These are phyloP conservation scores for Penicillium fuscoglaucum DNA, from an alignment of 2,329 filamentous ascomycete genomes.

Conservation along the genomic window DNA sequence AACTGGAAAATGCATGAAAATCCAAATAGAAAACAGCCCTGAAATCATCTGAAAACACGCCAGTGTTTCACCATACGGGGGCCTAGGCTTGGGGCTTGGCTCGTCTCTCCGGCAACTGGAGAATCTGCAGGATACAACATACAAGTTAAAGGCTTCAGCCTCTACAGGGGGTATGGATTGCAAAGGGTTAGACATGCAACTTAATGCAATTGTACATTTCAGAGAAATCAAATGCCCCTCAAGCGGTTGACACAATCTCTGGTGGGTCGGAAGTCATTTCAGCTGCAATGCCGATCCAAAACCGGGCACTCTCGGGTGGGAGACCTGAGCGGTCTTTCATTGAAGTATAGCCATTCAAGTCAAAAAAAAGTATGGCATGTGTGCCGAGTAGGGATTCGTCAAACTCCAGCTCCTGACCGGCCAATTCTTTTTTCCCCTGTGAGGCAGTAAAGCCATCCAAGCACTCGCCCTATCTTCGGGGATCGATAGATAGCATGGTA, in stretches of 20 bases:
- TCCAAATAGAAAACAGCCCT: slow-evolving; percentile 11
- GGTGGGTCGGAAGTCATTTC: neutral
- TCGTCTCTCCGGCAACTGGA: slow-evolving; percentile 28
- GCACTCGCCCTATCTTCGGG: slow-evolving; percentile 1
- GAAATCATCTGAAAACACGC: slow-evolving; percentile 19
- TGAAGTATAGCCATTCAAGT: neutral
- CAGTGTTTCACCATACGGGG: slow-evolving; percentile 26
- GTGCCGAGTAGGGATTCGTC: neutral
- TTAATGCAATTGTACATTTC: slow-evolving; percentile 4
- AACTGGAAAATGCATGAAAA: neutral
- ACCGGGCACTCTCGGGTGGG: neutral
- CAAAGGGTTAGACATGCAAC: slow-evolving; percentile 3
- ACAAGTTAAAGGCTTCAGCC: neutral
- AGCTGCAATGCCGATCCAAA: slow-evolving; percentile 2
- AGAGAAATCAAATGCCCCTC: neutral
- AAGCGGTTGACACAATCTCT: slow-evolving; percentile 1
- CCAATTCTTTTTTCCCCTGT: neutral
- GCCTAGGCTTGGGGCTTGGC: slow-evolving; percentile 6
- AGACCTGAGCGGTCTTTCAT: slow-evolving; percentile 3
- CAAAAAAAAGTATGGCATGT: neutral
- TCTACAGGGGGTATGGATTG: slow-evolving; percentile 2
- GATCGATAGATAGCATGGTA: slow-evolving; percentile 4
- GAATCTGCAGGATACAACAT: neutral
- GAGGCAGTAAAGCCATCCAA: slow-evolving; percentile 1
- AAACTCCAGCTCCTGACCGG: slow-evolving; percentile 7